phyloP scores from a whole-genome alignment of 2,329 filamentous ascomycete species.

The Phyllosticta citrichinensis region DNA sequence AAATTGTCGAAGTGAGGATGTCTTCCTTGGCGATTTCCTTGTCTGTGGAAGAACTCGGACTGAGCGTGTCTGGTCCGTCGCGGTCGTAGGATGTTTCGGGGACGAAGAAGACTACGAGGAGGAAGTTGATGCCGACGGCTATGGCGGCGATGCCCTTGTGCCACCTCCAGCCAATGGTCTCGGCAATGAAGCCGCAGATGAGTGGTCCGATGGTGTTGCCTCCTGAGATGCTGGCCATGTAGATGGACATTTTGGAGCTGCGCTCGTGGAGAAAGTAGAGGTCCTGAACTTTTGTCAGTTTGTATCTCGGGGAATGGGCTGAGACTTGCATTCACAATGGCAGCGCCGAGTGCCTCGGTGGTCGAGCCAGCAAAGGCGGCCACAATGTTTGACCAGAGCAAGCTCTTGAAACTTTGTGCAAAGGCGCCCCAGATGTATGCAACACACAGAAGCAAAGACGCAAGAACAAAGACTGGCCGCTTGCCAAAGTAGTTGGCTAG shows the following conservation, averaged over 20 bases:
- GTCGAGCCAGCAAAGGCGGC: conserved; percentile 36
- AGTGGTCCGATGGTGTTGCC: conserved; percentile 31
- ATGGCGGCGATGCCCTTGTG: conserved; percentile 32
- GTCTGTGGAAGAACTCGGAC: neutral
- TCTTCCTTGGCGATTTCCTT: neutral
- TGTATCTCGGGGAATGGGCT: conserved; percentile 5
- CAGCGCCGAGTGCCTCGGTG: conserved; percentile 36
- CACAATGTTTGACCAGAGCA: conserved; percentile 38
- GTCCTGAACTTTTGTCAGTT: conserved; percentile 12
- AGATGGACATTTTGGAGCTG: conserved; percentile 27
- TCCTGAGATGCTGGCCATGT: conserved; percentile 32
- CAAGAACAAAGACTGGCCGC: conserved; percentile 37
- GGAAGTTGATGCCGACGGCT: conserved; percentile 23
- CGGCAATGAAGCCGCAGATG: conserved; percentile 32
- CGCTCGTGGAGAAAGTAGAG: conserved; percentile 25
- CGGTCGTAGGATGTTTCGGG: conserved; percentile 30
- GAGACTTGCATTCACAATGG: conserved; percentile 23
- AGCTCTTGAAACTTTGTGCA: conserved; percentile 30
- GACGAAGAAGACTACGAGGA: conserved; percentile 26
- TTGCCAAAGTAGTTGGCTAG: conserved; percentile 39
- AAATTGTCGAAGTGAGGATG: neutral
- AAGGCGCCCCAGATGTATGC: conserved; percentile 39
- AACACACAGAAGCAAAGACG: conserved; percentile 34
- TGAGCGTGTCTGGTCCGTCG: neutral
- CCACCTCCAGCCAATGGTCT: conserved; percentile 30